phyloP scores from a whole-genome alignment of 306 rosid genomes.

The peach (Prunus persica) region Prunus_persica_NCBIv2 NC_034010.1:30033001-30033500 shows the following conservation, averaged over 20 bases:
- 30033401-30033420: constrained; percentile 21
- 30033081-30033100: constrained; percentile 27
- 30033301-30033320: constrained; percentile 19
- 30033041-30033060: constrained; percentile 9
- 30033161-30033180: constrained; percentile 13
- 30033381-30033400: constrained; percentile 28
- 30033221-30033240: constrained; percentile 26
- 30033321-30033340: constrained; percentile 29
- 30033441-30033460: constrained; percentile 3
- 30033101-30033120: constrained; percentile 25
- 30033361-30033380: constrained; percentile 10
- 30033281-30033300: constrained; percentile 8
- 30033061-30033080: constrained; percentile 12
- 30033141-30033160: not conserved
- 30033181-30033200: constrained; percentile 23
- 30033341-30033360: constrained; percentile 27
- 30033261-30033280: constrained; percentile 10
- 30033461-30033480: not conserved
- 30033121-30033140: not conserved
- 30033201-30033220: constrained; percentile 7
- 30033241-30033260: constrained; percentile 18
- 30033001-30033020: constrained; percentile 27
- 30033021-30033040: constrained; percentile 18
- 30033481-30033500: too few relatives aligned
- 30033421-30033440: constrained; percentile 23